Conservation (phyloP, 2,329 filamentous ascomycete genomes). For the Alternaria tenuissima region DNA sequence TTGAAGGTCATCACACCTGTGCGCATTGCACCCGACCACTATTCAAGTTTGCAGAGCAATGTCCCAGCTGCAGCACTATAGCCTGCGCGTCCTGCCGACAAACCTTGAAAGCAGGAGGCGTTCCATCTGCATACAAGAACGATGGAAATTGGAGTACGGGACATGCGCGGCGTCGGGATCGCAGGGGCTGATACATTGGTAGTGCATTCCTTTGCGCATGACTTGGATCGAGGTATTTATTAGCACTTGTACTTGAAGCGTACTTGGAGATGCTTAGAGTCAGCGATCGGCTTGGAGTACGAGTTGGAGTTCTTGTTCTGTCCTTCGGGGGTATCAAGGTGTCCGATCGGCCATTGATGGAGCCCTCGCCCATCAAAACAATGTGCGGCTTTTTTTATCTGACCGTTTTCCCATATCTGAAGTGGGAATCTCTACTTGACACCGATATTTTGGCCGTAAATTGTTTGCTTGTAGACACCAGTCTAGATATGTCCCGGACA, state of each 20-base stretch:
- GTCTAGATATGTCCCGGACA: not conserved
- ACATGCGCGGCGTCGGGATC: not conserved
- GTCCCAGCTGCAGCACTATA: constrained; percentile 1
- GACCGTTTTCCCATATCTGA: not conserved
- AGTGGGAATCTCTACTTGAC: not conserved
- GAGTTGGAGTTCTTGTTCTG: not conserved
- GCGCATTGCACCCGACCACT: not conserved
- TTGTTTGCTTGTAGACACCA: not conserved
- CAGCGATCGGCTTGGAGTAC: not conserved
- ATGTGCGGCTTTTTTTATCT: not conserved
- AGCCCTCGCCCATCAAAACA: fast-evolving
- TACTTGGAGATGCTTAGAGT: not conserved
- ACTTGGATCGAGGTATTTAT: not conserved
- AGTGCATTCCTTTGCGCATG: not conserved
- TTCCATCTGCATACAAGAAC: not conserved
- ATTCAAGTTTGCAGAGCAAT: constrained; percentile 5
- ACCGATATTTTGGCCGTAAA: not conserved
- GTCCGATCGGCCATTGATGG: not conserved
- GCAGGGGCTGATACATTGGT: not conserved
- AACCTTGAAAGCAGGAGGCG: not conserved
- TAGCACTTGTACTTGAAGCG: not conserved
- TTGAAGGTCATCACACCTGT: constrained; percentile 4
- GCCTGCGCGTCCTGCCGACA: not conserved
- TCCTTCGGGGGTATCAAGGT: not conserved
- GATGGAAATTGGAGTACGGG: not conserved